Conservation (phyloP, 495 filamentous ascomycete species). For the Hypoxylon cercidicola region DNA sequence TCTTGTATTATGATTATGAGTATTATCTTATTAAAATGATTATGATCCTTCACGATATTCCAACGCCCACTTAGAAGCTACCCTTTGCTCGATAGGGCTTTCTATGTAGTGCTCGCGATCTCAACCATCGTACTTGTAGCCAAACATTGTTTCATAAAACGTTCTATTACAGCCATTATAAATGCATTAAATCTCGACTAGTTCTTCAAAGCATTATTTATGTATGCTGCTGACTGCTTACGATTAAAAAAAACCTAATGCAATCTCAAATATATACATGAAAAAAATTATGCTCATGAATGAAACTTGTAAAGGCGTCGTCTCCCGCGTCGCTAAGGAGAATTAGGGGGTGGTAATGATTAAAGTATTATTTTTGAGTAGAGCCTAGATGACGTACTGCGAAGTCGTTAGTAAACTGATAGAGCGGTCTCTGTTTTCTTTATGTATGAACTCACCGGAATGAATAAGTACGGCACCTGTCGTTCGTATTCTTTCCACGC, state of each 20-base stretch:
- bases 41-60: no score
- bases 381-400: conserved; percentile 40
- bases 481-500: conserved; percentile 91
- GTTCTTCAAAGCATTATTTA: conserved; percentile 24
- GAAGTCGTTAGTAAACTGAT: conserved; percentile 3
- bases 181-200: conserved; percentile 27
- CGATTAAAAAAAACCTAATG: conserved; percentile 26
- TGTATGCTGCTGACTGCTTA: conserved; percentile 8
- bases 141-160: no score
- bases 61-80: no score
- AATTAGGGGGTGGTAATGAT: not conserved
- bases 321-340: not conserved
- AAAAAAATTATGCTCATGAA: conserved; percentile 21
- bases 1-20: conserved; percentile 1
- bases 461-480: conserved; percentile 91
- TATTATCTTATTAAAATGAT: not conserved
- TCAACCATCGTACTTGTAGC: no score
- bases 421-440: not conserved
- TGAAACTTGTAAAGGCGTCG: conserved; percentile 5
- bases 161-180: conserved; percentile 20
- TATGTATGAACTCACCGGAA: conserved; percentile 78
- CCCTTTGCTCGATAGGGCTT: no score
- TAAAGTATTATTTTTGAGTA: not conserved
- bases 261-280: conserved; percentile 35
- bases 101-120: no score